Percentiles rank a stretch among this genome's conserved stretches.
These are phyloP conservation scores for Trypethelium eluteriae DNA, from an alignment of 495 filamentous ascomycete species.

Conservation along the genomic window DNA sequence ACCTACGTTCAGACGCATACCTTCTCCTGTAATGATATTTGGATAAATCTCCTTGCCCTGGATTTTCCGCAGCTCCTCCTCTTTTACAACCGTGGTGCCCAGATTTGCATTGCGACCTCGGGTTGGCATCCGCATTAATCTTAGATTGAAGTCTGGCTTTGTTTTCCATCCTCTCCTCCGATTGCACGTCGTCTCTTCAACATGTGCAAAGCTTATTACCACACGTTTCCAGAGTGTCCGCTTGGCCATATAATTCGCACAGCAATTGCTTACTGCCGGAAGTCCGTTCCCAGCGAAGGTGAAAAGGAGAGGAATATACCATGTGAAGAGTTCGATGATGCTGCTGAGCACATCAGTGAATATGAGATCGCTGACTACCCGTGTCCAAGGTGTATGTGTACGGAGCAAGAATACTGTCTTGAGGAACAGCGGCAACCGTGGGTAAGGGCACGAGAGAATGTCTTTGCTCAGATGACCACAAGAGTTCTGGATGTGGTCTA, in stretches of 20 bases:
- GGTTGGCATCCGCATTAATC: too few relatives aligned
- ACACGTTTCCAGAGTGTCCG: not conserved
- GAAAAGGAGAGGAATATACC: constrained; percentile 7
- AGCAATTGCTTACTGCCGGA: not conserved
- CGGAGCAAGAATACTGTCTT: not conserved
- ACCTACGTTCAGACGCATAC: not conserved
- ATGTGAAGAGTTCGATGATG: not conserved
- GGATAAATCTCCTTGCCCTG: not conserved
- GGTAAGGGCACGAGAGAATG: not conserved
- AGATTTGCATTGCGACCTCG: too few relatives aligned
- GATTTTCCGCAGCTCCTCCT: not conserved
- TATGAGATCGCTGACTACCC: not conserved
- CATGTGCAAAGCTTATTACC: constrained; percentile 9
- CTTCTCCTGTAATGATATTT: not conserved
- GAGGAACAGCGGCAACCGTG: not conserved
- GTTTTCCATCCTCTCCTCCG: too few relatives aligned
- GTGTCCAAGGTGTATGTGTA: not conserved
- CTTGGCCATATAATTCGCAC: constrained; percentile 5
- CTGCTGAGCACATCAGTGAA: not conserved
- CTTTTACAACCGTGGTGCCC: not conserved
- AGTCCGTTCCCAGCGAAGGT: not conserved
- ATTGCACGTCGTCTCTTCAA: not conserved
- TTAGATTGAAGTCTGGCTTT: too few relatives aligned
- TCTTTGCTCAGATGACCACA: constrained; percentile 1
- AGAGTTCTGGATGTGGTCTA: constrained; percentile 1